Base-by-base conservation (phyloP, 371 early-diverging fungal species). In the Actinomortierella wolfii region DNA sequence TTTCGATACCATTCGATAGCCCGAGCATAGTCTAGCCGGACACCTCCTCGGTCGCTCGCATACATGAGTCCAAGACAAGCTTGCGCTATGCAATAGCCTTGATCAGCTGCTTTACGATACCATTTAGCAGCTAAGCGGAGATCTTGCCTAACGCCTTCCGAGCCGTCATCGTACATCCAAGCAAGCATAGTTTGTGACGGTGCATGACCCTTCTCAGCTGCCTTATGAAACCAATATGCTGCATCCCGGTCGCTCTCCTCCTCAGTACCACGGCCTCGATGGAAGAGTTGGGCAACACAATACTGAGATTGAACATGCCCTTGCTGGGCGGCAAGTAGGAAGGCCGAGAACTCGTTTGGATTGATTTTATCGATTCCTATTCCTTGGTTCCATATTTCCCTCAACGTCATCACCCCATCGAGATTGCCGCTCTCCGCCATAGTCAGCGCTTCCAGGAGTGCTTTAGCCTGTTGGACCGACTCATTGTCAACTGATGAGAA, bases 41-140 rank as follows among this genome's bases (percentile, higher is more conserved):
- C 76, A n/a, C 96, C 96, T 49, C 92, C 86, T 18, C 95, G 95
- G 56, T 90, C 88, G 74, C 92, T 90, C 13, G 52, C 91, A 58
- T 91, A 95, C 67, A 92, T 92, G 59, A 80, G 84, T 13, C 90
- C 92, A 34, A 89, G 78, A 44, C 80, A 80, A 69, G 89, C 89
- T 42, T 79, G 66, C 9, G 85, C 89, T 54, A 83, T 85, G 39
- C 87, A 85, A 73, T 93, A 92, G 25, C 90, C 90, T 61, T 87
- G 84, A 26, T 79, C 77, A 0, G 96, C 92, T 3, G 95, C 81
- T 47, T 81, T 79, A 53, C 76, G 71, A 74, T 93, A 96, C 90
- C 90, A 94, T 39, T 83, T 68, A 43, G 94, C 85, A 7, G 96
- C 96, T 65, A 82, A 68, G n/a, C 64, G 67, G 39, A 86, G 77